Evolutionary conservation across 768 basidiomycete genomes (phyloP), one percentile per base, ranked within the genome.

Genomic region (Saitozyma podzolica): DNA sequence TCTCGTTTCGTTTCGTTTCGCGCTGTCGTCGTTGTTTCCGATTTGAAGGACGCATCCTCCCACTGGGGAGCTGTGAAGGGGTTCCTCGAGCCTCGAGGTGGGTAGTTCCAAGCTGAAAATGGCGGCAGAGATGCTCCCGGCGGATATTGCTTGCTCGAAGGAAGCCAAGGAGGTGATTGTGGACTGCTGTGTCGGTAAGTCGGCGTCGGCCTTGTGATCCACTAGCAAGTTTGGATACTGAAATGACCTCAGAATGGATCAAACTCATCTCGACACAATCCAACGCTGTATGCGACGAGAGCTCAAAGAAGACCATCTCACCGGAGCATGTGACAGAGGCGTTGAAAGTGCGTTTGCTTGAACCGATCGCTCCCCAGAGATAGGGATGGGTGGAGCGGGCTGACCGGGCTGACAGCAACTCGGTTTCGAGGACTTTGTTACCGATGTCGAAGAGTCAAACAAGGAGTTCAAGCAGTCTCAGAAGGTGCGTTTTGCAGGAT

Each of bases 281-380:
- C 56, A 98, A 98, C 78, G 92, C 97, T 68, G 91, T 97, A 64
- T 99, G 96, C 75, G 96, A 98, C 76, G 89, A 92, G 77, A 93
- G 95, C 76, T 91, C 92, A 29, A 97, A 96, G 83, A 99, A 99
- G 83, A 99, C 96, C 0, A 98, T 99, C 71, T 90, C 92, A 6
- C 96, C 96, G 1, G 96, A 99, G 72, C 96, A 99, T 76, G 93
- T 98, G 50, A 89, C 97, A 40, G 82, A 85, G 20, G 96, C 96
- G 6, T 83, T 99, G 59, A 92, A 92, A 83, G 94, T 90, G 60
- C 56, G 84, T 80, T 50, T 53, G 45, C n/a, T 13, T 47, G 29
- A 29, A 29, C 29, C 5, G 29, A 29, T 29, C 29, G 29, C 29
- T 29, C 2, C 29, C 29, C 29, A 29, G 29, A 29, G 29, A 29